A percentile compares a stretch with the other conserved stretches of the same genome.
Evolutionary conservation across 805 yeast species (phyloP).

Genomic region (Grigorovia jiainica): DNA sequence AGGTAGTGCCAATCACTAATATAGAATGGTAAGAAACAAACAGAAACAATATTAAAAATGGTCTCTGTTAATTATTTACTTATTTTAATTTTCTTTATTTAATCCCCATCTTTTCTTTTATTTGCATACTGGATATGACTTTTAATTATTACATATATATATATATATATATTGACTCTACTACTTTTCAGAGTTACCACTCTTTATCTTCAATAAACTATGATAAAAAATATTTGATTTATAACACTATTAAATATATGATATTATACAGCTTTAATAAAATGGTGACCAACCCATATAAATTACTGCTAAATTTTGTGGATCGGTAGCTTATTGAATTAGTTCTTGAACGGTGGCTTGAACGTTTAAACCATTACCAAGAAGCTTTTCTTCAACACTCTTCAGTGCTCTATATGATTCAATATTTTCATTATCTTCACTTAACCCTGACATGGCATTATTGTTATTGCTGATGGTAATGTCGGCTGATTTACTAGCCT

Average conservation of each 20-base stretch:
- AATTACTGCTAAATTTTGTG: slow-evolving; percentile 58
- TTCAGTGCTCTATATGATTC: slow-evolving; percentile 77
- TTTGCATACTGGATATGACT: too few relatives aligned
- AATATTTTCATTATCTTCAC: slow-evolving; percentile 33
- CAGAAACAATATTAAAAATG: too few relatives aligned
- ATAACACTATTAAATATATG: too few relatives aligned
- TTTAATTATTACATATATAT: too few relatives aligned
- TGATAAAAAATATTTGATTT: too few relatives aligned
- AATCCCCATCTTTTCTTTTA: too few relatives aligned
- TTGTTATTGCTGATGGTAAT: not conserved
- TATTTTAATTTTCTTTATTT: too few relatives aligned
- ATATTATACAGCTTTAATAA: slow-evolving; percentile 29
- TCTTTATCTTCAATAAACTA: too few relatives aligned
- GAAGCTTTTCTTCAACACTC: slow-evolving; percentile 61
- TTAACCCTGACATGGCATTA: not conserved
- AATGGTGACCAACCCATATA: slow-evolving; percentile 85
- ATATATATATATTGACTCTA: too few relatives aligned
- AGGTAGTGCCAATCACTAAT: slow-evolving; percentile 18
- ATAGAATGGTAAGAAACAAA: too few relatives aligned
- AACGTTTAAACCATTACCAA: slow-evolving; percentile 56
- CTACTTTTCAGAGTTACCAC: too few relatives aligned
- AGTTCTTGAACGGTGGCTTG: slow-evolving; percentile 81
- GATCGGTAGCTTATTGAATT: slow-evolving; percentile 64
- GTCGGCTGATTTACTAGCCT: not conserved
- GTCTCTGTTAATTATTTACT: too few relatives aligned